These are phyloP conservation scores for Neotropicomus parvogracilis DNA, from an alignment of 1,284 basidiomycete genomes.

Conservation along the genomic window DNA sequence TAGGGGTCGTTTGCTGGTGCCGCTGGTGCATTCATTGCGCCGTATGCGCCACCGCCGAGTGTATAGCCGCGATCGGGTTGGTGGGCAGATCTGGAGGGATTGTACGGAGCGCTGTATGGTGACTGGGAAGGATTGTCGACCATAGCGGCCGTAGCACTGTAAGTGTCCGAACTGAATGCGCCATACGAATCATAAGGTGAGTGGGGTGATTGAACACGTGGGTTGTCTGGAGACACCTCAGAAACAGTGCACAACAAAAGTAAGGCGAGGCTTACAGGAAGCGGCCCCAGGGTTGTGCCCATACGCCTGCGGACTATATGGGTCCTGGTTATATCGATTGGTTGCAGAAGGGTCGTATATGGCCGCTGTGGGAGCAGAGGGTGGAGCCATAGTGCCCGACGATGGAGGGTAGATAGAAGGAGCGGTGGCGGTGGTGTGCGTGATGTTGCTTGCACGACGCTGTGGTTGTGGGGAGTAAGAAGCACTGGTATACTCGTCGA, in stretches of 20 bases:
- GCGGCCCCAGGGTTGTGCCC: conserved; percentile 52
- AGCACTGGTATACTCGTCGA: conserved; percentile 68
- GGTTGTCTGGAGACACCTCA: conserved; percentile 44
- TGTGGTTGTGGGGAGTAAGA: conserved; percentile 43
- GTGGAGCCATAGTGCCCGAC: conserved; percentile 17
- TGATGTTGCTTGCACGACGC: conserved; percentile 43
- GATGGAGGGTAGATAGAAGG: conserved; percentile 40
- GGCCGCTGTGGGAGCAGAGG: conserved; percentile 25
- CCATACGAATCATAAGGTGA: conserved; percentile 50
- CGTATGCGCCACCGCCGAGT: conserved; percentile 56
- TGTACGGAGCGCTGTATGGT: conserved; percentile 32
- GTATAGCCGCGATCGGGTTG: conserved; percentile 53
- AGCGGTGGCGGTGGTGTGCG: conserved; percentile 42
- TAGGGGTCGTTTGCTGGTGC: conserved; percentile 18
- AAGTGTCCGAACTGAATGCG: conserved; percentile 39
- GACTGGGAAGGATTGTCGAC: conserved; percentile 23
- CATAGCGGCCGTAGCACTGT: conserved; percentile 38
- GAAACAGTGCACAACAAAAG: not conserved
- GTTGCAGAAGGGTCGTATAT: conserved; percentile 22
- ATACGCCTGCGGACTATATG: conserved; percentile 42
- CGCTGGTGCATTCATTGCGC: conserved; percentile 41
- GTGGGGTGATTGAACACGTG: conserved; percentile 49
- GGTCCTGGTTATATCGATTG: conserved; percentile 31
- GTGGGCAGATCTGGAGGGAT: conserved; percentile 33
- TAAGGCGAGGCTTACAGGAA: conserved; percentile 47